Percentiles rank a stretch among this genome's conserved stretches.
Evolutionary conservation across 2,329 filamentous ascomycete species (phyloP).

Genomic region (Periconia sp.): DNA sequence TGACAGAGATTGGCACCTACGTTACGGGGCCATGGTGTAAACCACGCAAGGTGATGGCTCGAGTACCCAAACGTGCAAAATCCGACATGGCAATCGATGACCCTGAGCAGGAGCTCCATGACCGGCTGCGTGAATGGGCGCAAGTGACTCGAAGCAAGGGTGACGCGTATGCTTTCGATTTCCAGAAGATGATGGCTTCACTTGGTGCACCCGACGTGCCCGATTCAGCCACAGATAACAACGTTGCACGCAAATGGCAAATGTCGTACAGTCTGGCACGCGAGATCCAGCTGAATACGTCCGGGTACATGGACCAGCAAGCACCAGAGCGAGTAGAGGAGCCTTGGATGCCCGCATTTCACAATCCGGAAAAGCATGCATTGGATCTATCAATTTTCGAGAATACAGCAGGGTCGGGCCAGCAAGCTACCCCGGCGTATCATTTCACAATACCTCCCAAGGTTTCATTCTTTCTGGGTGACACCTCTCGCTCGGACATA

Average conservation of each 20-base stretch:
- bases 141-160: slow-evolving; percentile 21
- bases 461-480: slow-evolving; percentile 55
- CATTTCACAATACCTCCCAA: slow-evolving; percentile 52
- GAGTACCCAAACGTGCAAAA: slow-evolving; percentile 15
- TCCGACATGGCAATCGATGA: slow-evolving; percentile 21
- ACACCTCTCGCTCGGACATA: slow-evolving; percentile 37
- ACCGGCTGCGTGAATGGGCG: slow-evolving; percentile 32
- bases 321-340: slow-evolving; percentile 15
- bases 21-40: slow-evolving; percentile 28
- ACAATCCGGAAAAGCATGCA: slow-evolving; percentile 29
- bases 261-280: slow-evolving; percentile 26
- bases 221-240: slow-evolving; percentile 16
- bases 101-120: slow-evolving; percentile 31
- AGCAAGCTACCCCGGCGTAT: slow-evolving; percentile 13
- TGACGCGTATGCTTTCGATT: slow-evolving; percentile 28
- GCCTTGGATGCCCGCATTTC: slow-evolving; percentile 31
- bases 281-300: slow-evolving; percentile 10
- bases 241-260: slow-evolving; percentile 24
- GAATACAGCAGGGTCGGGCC: slow-evolving; percentile 6
- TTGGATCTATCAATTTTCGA: slow-evolving; percentile 27
- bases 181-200: slow-evolving; percentile 40
- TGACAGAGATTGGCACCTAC: slow-evolving; percentile 34
- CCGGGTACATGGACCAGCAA: slow-evolving; percentile 3
- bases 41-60: slow-evolving; percentile 25
- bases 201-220: slow-evolving; percentile 25